Evolutionary conservation across 2,329 filamentous ascomycete species (phyloP).

Genomic region (Colletotrichum phormii): DNA sequence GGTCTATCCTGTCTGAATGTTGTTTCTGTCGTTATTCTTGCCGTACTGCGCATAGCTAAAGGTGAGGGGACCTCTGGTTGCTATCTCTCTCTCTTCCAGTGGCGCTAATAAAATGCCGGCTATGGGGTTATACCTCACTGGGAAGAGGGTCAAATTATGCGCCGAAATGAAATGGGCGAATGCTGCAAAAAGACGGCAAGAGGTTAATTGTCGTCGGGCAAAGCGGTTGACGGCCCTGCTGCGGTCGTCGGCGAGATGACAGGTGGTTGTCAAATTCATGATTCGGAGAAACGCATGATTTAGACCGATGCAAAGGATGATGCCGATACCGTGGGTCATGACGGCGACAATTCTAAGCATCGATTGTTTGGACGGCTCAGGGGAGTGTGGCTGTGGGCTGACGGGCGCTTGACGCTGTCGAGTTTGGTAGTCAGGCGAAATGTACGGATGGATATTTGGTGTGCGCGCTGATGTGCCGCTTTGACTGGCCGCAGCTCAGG

Average conservation of each 20-base stretch:
- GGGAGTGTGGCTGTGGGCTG: not conserved
- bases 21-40: not conserved
- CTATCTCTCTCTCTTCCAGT: slow-evolving; percentile 11
- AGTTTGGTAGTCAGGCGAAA: not conserved
- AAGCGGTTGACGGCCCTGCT: not conserved
- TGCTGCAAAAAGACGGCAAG: not conserved
- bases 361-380: not conserved
- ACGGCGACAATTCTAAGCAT: not conserved
- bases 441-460: not conserved
- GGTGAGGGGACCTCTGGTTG: not conserved
- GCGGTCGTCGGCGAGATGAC: not conserved
- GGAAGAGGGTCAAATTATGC: not conserved
- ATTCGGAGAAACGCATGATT: not conserved
- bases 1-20: slow-evolving; percentile 32
- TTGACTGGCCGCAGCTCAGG: slow-evolving; percentile 6
- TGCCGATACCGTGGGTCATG: slow-evolving; percentile 5
- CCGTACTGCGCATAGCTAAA: not conserved
- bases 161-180: slow-evolving; percentile 1
- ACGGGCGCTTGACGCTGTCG: not conserved
- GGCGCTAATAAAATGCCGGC: slow-evolving; percentile 11
- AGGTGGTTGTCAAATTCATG: not conserved
- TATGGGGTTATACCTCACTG: slow-evolving; percentile 11
- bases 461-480: slow-evolving; percentile 4
- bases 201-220: not conserved
- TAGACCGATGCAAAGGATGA: slow-evolving; percentile 5